Conservation (phyloP, 2,329 filamentous ascomycete species). For the Aspergillus neotritici region DNA sequence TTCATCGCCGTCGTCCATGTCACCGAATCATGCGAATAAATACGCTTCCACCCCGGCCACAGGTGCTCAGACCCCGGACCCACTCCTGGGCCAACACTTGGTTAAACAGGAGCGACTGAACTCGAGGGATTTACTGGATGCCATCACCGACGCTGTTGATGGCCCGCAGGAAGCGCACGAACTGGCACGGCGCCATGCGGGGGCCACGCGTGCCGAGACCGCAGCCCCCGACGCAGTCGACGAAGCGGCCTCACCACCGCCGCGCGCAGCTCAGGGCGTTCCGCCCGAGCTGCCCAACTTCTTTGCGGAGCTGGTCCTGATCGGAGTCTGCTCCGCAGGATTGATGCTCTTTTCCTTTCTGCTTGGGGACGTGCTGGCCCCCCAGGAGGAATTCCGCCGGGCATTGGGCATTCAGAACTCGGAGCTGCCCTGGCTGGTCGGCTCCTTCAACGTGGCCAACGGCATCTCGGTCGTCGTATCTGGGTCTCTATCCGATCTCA, state of each 20-base stretch:
- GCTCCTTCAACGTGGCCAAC: constrained; percentile 38
- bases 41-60: constrained; percentile 20
- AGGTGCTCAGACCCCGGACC: constrained; percentile 25
- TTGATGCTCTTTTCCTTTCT: constrained; percentile 42
- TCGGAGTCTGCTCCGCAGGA: constrained; percentile 40
- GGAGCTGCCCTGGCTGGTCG: constrained; percentile 41
- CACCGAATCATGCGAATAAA: too few species aligned
- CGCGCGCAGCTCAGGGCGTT: constrained; percentile 25
- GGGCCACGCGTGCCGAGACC: not conserved
- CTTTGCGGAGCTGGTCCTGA: constrained; percentile 36
- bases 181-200: constrained; percentile 6
- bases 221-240: constrained; percentile 9
- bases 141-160: constrained; percentile 10
- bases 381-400: constrained; percentile 33
- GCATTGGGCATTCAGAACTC: constrained; percentile 37
- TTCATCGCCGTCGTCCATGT: too few species aligned
- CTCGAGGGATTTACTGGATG: constrained; percentile 14
- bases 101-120: constrained; percentile 11
- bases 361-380: constrained; percentile 38
- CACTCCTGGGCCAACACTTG: constrained; percentile 15
- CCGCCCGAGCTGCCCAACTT: constrained; percentile 39
- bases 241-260: constrained; percentile 18
- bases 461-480: constrained; percentile 41
- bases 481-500: constrained; percentile 35
- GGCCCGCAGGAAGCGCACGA: constrained; percentile 11